phyloP scores from a whole-genome alignment of 352 stramenopile species.

The Nothophytophthora sp. region DNA sequence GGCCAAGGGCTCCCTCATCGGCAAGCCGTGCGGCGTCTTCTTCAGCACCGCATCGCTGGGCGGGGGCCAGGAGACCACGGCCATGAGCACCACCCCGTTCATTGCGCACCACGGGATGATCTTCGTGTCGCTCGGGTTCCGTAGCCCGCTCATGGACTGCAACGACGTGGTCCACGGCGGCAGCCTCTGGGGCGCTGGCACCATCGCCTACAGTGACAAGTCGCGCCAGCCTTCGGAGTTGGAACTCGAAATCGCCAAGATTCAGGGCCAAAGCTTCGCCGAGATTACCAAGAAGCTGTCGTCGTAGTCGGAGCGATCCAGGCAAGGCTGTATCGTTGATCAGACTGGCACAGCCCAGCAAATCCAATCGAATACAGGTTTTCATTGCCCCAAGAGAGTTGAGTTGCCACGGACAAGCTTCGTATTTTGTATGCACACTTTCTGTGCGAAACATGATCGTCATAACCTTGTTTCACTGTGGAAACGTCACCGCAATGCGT shows the following conservation, averaged over 20 bases:
- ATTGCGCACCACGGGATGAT: constrained; percentile 87
- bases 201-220: constrained; percentile 72
- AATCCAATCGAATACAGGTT: too few relatives aligned
- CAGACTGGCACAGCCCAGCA: too few relatives aligned
- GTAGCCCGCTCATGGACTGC: constrained; percentile 37
- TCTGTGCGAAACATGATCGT: too few relatives aligned
- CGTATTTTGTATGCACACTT: too few relatives aligned
- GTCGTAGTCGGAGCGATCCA: too few relatives aligned
- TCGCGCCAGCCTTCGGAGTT: constrained; percentile 69
- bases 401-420: too few relatives aligned
- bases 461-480: too few relatives aligned
- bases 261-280: constrained; percentile 83
- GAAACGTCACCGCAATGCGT: neutral
- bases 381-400: too few relatives aligned
- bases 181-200: constrained; percentile 76
- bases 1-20: constrained; percentile 62
- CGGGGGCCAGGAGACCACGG: constrained; percentile 86
- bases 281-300: constrained; percentile 73
- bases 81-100: constrained; percentile 76
- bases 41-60: constrained; percentile 64
- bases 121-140: constrained; percentile 81
- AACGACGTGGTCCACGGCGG: constrained; percentile 65
- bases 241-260: constrained; percentile 66
- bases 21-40: constrained; percentile 85
- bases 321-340: too few relatives aligned